These are phyloP conservation scores for Diplodia mutila DNA, from an alignment of 2,329 filamentous ascomycete genomes.

Conservation along the genomic window DNA sequence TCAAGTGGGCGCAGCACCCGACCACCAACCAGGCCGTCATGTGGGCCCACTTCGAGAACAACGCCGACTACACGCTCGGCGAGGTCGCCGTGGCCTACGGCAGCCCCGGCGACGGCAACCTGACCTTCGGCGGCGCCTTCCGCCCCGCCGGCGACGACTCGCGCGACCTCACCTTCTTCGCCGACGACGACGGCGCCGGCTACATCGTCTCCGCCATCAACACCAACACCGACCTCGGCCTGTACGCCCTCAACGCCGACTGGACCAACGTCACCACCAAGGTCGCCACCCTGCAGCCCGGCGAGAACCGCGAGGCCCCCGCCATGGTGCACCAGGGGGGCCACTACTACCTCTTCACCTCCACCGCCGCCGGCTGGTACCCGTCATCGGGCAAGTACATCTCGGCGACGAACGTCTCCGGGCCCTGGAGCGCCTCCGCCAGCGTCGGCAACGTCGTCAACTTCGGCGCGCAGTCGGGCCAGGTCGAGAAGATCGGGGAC, in stretches of 20 bases:
- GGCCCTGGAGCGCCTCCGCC: slow-evolving; percentile 26
- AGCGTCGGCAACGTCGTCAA: slow-evolving; percentile 30
- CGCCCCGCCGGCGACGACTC: slow-evolving; percentile 30
- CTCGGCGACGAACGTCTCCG: neutral
- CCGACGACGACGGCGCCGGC: slow-evolving; percentile 26
- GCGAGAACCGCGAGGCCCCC: slow-evolving; percentile 29
- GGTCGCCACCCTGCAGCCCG: slow-evolving; percentile 28
- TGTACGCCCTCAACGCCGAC: slow-evolving; percentile 30
- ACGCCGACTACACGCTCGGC: slow-evolving; percentile 29
- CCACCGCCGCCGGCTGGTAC: slow-evolving; percentile 30
- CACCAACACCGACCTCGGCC: slow-evolving; percentile 31
- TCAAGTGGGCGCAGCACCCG: slow-evolving; percentile 28
- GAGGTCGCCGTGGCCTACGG: slow-evolving; percentile 31
- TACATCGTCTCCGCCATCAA: slow-evolving; percentile 30
- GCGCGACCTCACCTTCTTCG: slow-evolving; percentile 32
- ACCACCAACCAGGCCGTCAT: slow-evolving; percentile 28
- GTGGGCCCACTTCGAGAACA: slow-evolving; percentile 31
- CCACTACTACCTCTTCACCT: slow-evolving; percentile 31
- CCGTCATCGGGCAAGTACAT: slow-evolving; percentile 28
- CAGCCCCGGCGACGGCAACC: slow-evolving; percentile 24
- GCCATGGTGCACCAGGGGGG: slow-evolving; percentile 28
- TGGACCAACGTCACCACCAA: slow-evolving; percentile 29
- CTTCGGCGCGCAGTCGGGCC: slow-evolving; percentile 30
- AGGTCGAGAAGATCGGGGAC: slow-evolving; percentile 22
- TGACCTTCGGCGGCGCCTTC: slow-evolving; percentile 30